Conservation (phyloP, 805 yeast genomes). For the Clavispora fructus region DNA sequence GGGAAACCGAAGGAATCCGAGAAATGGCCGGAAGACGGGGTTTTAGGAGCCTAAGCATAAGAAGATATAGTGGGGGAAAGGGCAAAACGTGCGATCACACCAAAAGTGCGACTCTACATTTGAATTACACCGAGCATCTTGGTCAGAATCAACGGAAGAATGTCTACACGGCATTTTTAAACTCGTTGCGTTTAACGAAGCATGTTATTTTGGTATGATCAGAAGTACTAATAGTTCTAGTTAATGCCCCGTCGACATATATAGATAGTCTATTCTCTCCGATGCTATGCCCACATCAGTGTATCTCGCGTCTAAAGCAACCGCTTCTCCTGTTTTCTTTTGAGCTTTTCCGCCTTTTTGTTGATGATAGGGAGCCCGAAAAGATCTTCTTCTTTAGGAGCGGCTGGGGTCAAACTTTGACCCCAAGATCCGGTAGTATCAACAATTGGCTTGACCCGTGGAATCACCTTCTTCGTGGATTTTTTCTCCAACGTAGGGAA, state of each 20-base stretch:
- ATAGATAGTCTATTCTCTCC: too few species aligned
- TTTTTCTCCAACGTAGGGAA: slow-evolving; percentile 50
- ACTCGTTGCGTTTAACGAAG: too few species aligned
- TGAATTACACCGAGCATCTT: too few species aligned
- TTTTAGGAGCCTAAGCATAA: neutral
- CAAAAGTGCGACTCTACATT: too few species aligned
- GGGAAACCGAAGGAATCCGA: neutral
- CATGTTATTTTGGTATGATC: too few species aligned
- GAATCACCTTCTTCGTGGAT: slow-evolving; percentile 34
- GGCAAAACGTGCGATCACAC: too few species aligned
- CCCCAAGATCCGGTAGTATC: slow-evolving; percentile 13
- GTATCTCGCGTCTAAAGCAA: too few species aligned
- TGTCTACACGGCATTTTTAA: too few species aligned
- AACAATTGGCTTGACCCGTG: slow-evolving; percentile 52
- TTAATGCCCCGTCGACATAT: too few species aligned
- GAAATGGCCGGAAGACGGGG: neutral
- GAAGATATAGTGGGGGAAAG: neutral
- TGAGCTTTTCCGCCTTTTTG: slow-evolving; percentile 14
- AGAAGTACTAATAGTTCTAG: too few species aligned
- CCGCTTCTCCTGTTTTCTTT: slow-evolving; percentile 4
- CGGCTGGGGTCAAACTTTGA: slow-evolving; percentile 5
- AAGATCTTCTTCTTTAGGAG: slow-evolving; percentile 4
- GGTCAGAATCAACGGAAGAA: too few species aligned
- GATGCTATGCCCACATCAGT: too few species aligned
- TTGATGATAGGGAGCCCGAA: slow-evolving; percentile 16